phyloP scores from a whole-genome alignment of 768 basidiomycete species.

The Amanita polypyramis region DNA sequence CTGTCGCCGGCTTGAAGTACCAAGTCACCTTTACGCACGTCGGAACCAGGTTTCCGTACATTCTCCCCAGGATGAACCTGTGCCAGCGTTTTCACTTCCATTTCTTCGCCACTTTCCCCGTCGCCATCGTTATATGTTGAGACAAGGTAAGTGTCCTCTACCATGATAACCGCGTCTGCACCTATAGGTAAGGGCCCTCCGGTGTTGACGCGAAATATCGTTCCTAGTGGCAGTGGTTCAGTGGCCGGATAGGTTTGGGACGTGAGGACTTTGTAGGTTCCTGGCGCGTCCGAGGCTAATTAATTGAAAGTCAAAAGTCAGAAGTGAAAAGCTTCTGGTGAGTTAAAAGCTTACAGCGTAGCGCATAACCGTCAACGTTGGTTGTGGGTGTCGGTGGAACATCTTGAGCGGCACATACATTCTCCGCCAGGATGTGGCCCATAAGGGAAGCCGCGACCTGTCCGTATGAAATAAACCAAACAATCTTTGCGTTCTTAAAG shows the following conservation, averaged over 20 bases:
- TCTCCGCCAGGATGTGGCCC: slow-evolving; percentile 67
- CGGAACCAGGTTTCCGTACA: slow-evolving; percentile 62
- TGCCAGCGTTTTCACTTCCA: slow-evolving; percentile 55
- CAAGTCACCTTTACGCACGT: slow-evolving; percentile 57
- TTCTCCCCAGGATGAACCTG: slow-evolving; percentile 61
- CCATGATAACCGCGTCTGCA: slow-evolving; percentile 80
- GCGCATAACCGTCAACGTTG: slow-evolving; percentile 84
- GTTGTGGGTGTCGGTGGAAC: slow-evolving; percentile 61
- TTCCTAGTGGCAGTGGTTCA: slow-evolving; percentile 35
- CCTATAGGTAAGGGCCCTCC: slow-evolving; percentile 73
- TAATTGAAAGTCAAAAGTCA: not conserved
- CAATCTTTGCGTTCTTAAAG: not conserved
- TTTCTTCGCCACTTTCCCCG: slow-evolving; percentile 36
- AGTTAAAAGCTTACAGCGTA: slow-evolving; percentile 40
- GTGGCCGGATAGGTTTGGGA: slow-evolving; percentile 35
- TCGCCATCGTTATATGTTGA: slow-evolving; percentile 32
- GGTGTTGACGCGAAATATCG: slow-evolving; percentile 76
- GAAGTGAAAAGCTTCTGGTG: not conserved
- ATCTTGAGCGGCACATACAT: slow-evolving; percentile 54
- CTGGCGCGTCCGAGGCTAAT: slow-evolving; percentile 53
- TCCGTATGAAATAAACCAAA: not conserved
- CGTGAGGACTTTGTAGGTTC: slow-evolving; percentile 58
- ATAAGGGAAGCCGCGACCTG: slow-evolving; percentile 52
- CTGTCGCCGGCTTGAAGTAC: slow-evolving; percentile 54
- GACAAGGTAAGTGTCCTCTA: slow-evolving; percentile 80